Percentiles rank a stretch among this genome's conserved stretches.
Conservation (phyloP, 2,329 filamentous ascomycete species). For the Trichoderma sp. region DNA sequence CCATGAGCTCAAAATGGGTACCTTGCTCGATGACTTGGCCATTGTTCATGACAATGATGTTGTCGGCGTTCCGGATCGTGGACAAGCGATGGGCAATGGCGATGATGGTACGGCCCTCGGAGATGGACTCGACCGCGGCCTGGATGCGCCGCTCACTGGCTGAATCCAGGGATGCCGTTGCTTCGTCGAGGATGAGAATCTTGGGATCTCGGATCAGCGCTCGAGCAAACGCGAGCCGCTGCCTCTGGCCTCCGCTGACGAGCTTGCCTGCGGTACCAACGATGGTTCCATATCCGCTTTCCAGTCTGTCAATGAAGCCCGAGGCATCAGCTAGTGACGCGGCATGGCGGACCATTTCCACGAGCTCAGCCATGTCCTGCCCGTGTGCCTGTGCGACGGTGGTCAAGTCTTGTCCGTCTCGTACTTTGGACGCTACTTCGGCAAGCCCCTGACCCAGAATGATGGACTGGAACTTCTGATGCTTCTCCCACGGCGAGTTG, state of each 20-base stretch:
- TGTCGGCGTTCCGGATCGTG: slow-evolving; percentile 65
- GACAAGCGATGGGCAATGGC: slow-evolving; percentile 66
- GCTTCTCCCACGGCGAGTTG: slow-evolving; percentile 46
- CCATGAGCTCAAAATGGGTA: slow-evolving; percentile 62
- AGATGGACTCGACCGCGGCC: slow-evolving; percentile 48
- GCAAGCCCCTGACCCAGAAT: slow-evolving; percentile 54
- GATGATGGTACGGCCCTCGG: slow-evolving; percentile 62
- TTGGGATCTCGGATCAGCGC: slow-evolving; percentile 59
- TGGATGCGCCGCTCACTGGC: slow-evolving; percentile 60
- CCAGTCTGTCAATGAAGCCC: slow-evolving; percentile 56
- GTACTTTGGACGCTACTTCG: slow-evolving; percentile 54
- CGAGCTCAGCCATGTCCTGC: slow-evolving; percentile 46
- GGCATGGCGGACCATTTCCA: slow-evolving; percentile 24
- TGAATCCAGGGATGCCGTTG: slow-evolving; percentile 63
- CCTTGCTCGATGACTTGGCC: slow-evolving; percentile 65
- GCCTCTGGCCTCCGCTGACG: slow-evolving; percentile 62
- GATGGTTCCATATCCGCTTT: slow-evolving; percentile 56
- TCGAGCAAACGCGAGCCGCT: slow-evolving; percentile 61
- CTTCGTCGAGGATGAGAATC: slow-evolving; percentile 63
- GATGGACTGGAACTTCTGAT: slow-evolving; percentile 46
- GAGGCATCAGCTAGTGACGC: slow-evolving; percentile 59
- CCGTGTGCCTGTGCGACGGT: slow-evolving; percentile 49
- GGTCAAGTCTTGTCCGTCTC: slow-evolving; percentile 53
- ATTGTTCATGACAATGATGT: slow-evolving; percentile 64
- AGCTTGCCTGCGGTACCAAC: slow-evolving; percentile 58